phyloP scores from a whole-genome alignment of 2,329 filamentous ascomycete genomes.

The Phaeophleospora eucalypticola region DNA sequence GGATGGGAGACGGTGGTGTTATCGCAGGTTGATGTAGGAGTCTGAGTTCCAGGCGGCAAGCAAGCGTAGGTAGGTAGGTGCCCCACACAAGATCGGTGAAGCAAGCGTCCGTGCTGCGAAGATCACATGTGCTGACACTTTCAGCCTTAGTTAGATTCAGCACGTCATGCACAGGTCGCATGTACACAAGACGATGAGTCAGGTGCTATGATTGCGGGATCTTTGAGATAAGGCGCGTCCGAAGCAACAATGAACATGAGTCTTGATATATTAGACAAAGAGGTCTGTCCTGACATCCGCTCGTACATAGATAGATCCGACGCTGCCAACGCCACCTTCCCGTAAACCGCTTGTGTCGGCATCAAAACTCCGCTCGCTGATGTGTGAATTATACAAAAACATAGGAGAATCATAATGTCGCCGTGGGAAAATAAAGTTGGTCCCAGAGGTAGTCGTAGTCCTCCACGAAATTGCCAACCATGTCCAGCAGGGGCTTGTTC shows the following conservation, averaged over 20 bases:
- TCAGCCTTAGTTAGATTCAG: no score
- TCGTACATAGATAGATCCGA: not conserved
- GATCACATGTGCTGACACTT: not conserved
- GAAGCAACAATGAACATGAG: not conserved
- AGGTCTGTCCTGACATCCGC: not conserved
- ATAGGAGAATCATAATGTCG: slow-evolving; percentile 45
- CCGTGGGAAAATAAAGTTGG: slow-evolving; percentile 84
- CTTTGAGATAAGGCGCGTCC: not conserved
- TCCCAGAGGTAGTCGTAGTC: slow-evolving; percentile 99
- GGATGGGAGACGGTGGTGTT: slow-evolving; percentile 7
- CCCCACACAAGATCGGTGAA: no score
- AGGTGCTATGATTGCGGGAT: not conserved
- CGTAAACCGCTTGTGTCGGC: not conserved
- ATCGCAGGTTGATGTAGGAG: slow-evolving; percentile 15
- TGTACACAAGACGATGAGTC: not conserved
- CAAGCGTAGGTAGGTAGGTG: no score
- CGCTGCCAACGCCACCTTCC: not conserved
- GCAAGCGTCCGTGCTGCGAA: not conserved
- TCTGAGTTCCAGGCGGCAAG: slow-evolving; percentile 1
- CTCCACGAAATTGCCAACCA: slow-evolving; percentile 81
- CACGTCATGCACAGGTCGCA: not conserved
- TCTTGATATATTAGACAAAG: not conserved
- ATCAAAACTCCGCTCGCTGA: not conserved
- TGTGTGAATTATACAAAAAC: not conserved
- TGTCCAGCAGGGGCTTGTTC: slow-evolving; percentile 69